Evolutionary conservation across 176 grass and related monocot species (phyloP).

Genomic region (Eragrostis curvula): DNA sequence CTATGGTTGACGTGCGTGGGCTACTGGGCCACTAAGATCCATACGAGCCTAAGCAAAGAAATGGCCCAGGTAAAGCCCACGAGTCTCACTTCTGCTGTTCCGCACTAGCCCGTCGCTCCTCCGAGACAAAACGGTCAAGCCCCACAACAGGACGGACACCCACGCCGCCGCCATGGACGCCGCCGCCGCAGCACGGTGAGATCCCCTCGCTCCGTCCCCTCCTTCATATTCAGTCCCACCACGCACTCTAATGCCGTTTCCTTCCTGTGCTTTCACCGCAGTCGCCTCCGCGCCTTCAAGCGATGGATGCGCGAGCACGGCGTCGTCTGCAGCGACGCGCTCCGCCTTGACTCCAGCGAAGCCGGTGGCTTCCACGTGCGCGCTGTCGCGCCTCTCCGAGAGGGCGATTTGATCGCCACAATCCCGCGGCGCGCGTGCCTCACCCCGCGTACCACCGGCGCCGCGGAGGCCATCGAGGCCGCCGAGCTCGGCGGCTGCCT

Average conservation of each 20-base stretch:
- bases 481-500: conserved; percentile 63
- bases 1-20: no score
- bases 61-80: neutral
- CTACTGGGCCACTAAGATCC: no score
- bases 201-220: neutral
- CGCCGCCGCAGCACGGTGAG: conserved; percentile 42
- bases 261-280: neutral
- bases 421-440: conserved; percentile 82
- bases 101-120: neutral
- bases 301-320: conserved; percentile 80
- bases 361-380: conserved; percentile 61
- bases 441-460: conserved; percentile 63
- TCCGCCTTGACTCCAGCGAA: conserved; percentile 52
- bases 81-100: neutral
- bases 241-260: neutral
- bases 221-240: neutral
- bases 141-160: no score
- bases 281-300: conserved; percentile 73
- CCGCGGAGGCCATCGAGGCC: conserved; percentile 56
- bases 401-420: conserved; percentile 78
- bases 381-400: conserved; percentile 52
- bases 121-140: neutral
- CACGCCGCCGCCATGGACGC: conserved; percentile 46
- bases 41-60: no score
- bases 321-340: conserved; percentile 84